Evolutionary conservation across 1,284 basidiomycete genomes (phyloP).

Genomic region (Rhodotorula sp.): DNA sequence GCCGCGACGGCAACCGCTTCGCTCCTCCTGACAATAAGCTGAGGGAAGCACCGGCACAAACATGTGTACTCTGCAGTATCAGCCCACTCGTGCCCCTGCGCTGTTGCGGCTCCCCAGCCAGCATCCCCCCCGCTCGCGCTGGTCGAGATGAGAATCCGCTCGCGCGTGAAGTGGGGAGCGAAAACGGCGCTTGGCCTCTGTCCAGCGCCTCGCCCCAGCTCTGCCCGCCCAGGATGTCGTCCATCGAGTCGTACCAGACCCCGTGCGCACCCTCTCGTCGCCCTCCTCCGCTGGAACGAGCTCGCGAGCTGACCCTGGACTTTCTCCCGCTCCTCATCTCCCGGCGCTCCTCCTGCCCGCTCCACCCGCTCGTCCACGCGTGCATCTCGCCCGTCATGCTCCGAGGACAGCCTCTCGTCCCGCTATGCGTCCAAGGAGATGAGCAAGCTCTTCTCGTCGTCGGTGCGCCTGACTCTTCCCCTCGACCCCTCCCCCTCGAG

Average conservation of each 20-base stretch:
- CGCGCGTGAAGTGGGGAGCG: background rate
- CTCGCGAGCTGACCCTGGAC: background rate
- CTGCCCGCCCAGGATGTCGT: slow-evolving; percentile 12
- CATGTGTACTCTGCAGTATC: too few relatives aligned
- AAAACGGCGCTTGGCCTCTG: background rate
- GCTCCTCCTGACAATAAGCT: too few relatives aligned
- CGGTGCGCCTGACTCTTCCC: slow-evolving; percentile 56
- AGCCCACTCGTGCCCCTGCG: too few relatives aligned
- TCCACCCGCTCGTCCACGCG: background rate
- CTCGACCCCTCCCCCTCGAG: background rate
- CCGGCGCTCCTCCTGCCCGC: background rate
- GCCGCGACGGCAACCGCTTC: too few relatives aligned
- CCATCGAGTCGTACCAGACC: slow-evolving; percentile 46
- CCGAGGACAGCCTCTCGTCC: slow-evolving; percentile 56
- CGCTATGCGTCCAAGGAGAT: slow-evolving; percentile 99
- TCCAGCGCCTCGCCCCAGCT: background rate
- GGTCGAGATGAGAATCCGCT: background rate
- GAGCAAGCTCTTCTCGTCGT: slow-evolving; percentile 91
- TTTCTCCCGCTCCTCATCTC: background rate
- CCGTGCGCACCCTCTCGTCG: slow-evolving; percentile 38
- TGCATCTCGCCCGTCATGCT: too few relatives aligned
- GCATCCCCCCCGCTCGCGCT: too few relatives aligned
- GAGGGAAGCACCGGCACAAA: too few relatives aligned
- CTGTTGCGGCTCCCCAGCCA: too few relatives aligned
- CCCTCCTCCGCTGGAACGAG: background rate